phyloP scores from a whole-genome alignment of 1,139 yeast species.

The Suhomyces maxii region DNA sequence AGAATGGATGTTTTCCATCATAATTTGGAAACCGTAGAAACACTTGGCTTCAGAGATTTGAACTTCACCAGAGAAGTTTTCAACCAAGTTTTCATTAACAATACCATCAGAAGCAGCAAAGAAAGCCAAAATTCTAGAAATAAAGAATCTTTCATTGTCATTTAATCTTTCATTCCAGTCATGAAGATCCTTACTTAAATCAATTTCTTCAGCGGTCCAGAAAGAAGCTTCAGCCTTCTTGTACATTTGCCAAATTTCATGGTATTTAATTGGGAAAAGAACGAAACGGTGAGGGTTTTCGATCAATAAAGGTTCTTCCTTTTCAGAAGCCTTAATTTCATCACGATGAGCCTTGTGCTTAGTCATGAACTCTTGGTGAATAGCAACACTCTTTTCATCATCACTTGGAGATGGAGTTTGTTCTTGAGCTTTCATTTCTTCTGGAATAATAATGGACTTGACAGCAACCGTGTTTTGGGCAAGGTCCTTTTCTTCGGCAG shows the following conservation, averaged over 20 bases:
- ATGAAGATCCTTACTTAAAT: slow-evolving; percentile 81
- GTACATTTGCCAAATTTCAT: slow-evolving; percentile 98
- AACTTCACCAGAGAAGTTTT: slow-evolving; percentile 95
- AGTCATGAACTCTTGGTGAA: slow-evolving; percentile 56
- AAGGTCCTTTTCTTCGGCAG: slow-evolving; percentile 43
- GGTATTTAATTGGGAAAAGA: slow-evolving; percentile 94
- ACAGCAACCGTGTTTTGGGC: slow-evolving; percentile 30
- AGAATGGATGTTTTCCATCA: slow-evolving; percentile 99
- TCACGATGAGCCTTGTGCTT: slow-evolving; percentile 71
- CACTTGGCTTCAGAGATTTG: slow-evolving; percentile 98
- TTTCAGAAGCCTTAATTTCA: slow-evolving; percentile 69
- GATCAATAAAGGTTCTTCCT: slow-evolving; percentile 81
- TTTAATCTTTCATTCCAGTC: slow-evolving; percentile 88
- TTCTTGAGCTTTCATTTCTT: slow-evolving; percentile 12
- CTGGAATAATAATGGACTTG: slow-evolving; percentile 22
- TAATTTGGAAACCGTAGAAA: slow-evolving; percentile 98
- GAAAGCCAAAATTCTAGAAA: slow-evolving; percentile 93
- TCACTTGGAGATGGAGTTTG: slow-evolving; percentile 12
- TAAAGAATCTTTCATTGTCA: slow-evolving; percentile 87
- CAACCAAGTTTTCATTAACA: slow-evolving; percentile 95
- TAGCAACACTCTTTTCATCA: slow-evolving; percentile 20
- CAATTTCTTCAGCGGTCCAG: slow-evolving; percentile 99
- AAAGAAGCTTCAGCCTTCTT: slow-evolving; percentile 98
- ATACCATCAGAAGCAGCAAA: slow-evolving; percentile 98
- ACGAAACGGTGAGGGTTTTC: slow-evolving; percentile 93